phyloP scores from a whole-genome alignment of 495 filamentous ascomycete species.

The Trichoderma virens region DNA sequence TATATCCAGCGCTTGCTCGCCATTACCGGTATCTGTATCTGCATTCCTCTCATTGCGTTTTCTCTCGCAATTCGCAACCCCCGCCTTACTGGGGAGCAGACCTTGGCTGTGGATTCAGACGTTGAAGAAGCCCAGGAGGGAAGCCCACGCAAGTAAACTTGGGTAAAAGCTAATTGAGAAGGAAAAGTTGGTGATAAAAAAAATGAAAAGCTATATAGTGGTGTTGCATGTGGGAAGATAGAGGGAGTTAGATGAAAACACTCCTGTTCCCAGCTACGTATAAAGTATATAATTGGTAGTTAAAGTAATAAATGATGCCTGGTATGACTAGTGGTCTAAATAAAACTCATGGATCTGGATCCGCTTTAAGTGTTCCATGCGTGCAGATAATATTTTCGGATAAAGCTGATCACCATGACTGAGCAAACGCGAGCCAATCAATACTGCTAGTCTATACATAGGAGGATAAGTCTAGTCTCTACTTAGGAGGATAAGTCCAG shows the following conservation, averaged over 20 bases:
- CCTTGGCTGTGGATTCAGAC: slow-evolving; percentile 30
- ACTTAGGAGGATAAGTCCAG: too few species aligned
- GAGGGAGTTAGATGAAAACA: neutral
- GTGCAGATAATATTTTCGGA: too few species aligned
- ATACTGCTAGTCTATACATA: neutral
- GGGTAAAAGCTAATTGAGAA: neutral
- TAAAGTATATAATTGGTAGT: neutral
- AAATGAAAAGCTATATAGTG: neutral
- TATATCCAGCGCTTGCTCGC: slow-evolving; percentile 39
- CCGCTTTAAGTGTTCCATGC: too few species aligned
- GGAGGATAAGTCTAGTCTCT: too few species aligned
- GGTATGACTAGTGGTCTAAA: neutral
- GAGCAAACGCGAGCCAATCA: neutral
- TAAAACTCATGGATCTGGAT: too few species aligned
- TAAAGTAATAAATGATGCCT: neutral
- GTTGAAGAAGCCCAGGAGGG: neutral
- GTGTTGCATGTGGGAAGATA: neutral
- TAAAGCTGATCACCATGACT: neutral
- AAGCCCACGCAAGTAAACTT: neutral
- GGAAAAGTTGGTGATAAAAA: neutral
- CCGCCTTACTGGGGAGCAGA: slow-evolving; percentile 40
- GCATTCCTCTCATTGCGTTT: slow-evolving; percentile 39
- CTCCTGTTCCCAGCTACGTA: neutral
- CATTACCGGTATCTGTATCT: slow-evolving; percentile 44
- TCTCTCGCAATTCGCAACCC: slow-evolving; percentile 35